Base-by-base conservation (phyloP, 1,284 basidiomycete species). In the Austroboletus novae-zelandiae region DNA sequence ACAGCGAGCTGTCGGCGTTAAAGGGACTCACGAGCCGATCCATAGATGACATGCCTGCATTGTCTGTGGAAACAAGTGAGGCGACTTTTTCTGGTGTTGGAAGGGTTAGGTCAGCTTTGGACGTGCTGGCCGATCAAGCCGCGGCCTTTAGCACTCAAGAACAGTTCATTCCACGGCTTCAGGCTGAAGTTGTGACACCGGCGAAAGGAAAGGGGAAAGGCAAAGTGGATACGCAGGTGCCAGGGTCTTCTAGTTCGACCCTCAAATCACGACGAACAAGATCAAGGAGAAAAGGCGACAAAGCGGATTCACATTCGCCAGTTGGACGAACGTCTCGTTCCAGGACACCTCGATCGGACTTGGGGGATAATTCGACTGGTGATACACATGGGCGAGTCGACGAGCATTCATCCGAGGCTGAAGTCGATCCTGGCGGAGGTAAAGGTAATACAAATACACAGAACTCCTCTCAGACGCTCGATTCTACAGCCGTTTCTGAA, bases 71-170 rank as follows among this genome's bases (percentile, higher is more conserved):
- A 30, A 14, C 44, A n/a, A 37, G 29, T 25, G 48, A 29, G 11
- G 17, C 9, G 2, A 37, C 43, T n/a, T 45, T 40, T 43, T 46
- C 42, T 45, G 54, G 50, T 43, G 40, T 15, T 17, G 65, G 64
- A 31, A 59, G 74, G 44, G 60, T 74, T 39, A 72, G 67, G 54
- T 81, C 77, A 50, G 84, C 80, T 5, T 66, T 87, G 58, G 84
- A 87, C 57, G 83, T 86, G 32, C 70, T 88, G 30, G 86, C 86
- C 9, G 84, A 88, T 59, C 83, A 88, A 62, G 84, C 84, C 3
- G 83, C 82, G 9, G 70, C 51, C 56, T 74, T 61, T 40, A 64
- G 59, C 43, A 54, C 59, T 9, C 64, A 66, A 25, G 67, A 66
- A 14, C 52, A 48, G 30, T 6, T 55, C 6, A 14, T 37, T 4